Evolutionary conservation across 768 basidiomycete genomes (phyloP).

Genomic region (Trametes gibbosa): DNA sequence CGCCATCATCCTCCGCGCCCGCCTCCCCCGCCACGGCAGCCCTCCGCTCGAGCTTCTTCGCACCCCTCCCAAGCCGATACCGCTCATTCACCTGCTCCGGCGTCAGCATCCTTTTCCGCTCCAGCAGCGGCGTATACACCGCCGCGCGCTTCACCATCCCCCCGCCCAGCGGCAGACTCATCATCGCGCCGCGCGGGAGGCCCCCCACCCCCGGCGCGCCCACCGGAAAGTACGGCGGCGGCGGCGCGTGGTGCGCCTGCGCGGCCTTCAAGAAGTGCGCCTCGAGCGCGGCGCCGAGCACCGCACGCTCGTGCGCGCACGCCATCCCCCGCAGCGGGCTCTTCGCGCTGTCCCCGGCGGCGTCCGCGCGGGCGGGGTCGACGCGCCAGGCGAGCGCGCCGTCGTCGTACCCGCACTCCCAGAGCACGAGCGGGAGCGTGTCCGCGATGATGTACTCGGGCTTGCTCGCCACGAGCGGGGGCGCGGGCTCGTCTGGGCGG

Average conservation of each 20-base stretch:
- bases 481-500: slow-evolving; percentile 33
- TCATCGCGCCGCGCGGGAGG: slow-evolving; percentile 23
- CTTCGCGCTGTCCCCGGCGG: slow-evolving; percentile 21
- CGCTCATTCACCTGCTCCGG: slow-evolving; percentile 75
- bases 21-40: neutral
- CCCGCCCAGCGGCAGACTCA: slow-evolving; percentile 68
- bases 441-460: slow-evolving; percentile 96
- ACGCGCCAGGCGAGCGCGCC: slow-evolving; percentile 72
- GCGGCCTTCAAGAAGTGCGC: slow-evolving; percentile 63
- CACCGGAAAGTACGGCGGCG: slow-evolving; percentile 39
- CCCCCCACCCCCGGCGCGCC: slow-evolving; percentile 16
- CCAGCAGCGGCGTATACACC: slow-evolving; percentile 67
- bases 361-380: slow-evolving; percentile 39
- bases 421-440: slow-evolving; percentile 84
- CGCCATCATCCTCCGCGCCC: slow-evolving; percentile 8
- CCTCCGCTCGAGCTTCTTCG: slow-evolving; percentile 33
- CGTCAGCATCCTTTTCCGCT: slow-evolving; percentile 64
- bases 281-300: slow-evolving; percentile 61
- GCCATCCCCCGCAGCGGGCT: slow-evolving; percentile 24
- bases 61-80: slow-evolving; percentile 70
- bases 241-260: slow-evolving; percentile 45
- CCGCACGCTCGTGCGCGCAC: slow-evolving; percentile 48
- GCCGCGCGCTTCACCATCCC: slow-evolving; percentile 58
- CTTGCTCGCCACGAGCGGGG: slow-evolving; percentile 61
- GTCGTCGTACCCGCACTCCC: slow-evolving; percentile 78